phyloP scores from a whole-genome alignment of 169 alveolate species.

The Miamiensis avidus region DNA sequence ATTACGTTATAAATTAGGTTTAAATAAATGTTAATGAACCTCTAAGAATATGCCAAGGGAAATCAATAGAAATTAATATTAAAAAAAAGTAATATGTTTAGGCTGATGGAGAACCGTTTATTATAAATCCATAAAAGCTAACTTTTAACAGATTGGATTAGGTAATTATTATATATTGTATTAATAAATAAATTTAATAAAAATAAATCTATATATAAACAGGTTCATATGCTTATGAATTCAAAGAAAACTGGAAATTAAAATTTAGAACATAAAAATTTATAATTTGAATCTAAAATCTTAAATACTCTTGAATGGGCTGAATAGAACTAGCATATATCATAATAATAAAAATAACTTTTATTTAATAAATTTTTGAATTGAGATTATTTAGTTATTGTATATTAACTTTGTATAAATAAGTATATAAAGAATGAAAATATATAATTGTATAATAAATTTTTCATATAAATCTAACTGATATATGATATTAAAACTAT shows the following conservation, averaged over 20 bases:
- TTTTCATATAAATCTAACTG: background rate
- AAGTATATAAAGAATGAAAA: too few species aligned
- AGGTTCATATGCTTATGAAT: background rate
- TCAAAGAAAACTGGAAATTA: background rate
- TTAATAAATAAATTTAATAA: too few species aligned
- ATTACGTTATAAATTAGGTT: background rate
- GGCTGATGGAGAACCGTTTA: slow-evolving; percentile 39
- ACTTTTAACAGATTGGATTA: background rate
- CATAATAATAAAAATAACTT: background rate
- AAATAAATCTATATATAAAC: too few species aligned
- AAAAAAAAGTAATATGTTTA: slow-evolving; percentile 9
- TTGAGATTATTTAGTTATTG: too few species aligned
- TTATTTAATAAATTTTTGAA: background rate
- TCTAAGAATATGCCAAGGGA: slow-evolving; percentile 31
- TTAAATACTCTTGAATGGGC: background rate
- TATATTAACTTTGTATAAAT: too few species aligned
- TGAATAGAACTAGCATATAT: background rate
- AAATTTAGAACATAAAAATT: background rate
- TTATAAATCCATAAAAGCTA: background rate
- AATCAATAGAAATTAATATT: slow-evolving; percentile 2
- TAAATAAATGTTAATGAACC: slow-evolving; percentile 39
- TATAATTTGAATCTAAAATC: background rate
- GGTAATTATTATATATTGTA: background rate
- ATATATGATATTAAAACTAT: too few species aligned
- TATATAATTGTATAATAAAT: too few species aligned